Base-by-base conservation (phyloP, 2,329 filamentous ascomycete species). In the Aspergillus pseudonomiae region DNA sequence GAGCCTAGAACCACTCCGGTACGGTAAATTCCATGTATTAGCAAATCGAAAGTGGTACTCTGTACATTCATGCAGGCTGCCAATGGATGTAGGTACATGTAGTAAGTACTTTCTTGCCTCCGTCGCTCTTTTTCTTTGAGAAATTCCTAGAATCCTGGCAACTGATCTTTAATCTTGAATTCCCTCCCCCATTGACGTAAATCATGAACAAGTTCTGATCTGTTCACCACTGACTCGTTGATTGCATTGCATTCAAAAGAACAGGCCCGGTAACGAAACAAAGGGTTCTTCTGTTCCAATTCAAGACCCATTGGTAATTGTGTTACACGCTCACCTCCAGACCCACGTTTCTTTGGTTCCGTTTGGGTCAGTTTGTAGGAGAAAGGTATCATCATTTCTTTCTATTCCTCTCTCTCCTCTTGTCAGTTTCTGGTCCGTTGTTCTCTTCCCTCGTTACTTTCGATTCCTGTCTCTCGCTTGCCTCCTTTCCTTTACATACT, bases 311-410 rank as follows among this genome's bases (percentile, higher is more conserved):
- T 39, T 55, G 52, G 52, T 55, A 55, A 55, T 55, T 24, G 52
- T 62, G 60, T 62, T 62, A 62, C 60, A 59, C 36, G 30, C 34
- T 58, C n/a, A 41, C 48, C 45, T 59, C 46, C 46, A 55, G 63
- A 63, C 68, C 59, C 57, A 63, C 64, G 61, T 60, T 63, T 59
- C 64, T 52, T 43, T 53, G 39, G 39, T n/a, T 41, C 34, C 34
- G 39, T 48, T 63, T 55, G 52, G 52, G 21, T 55, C 52, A 55
- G 32, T 54, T 63, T 34, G 52, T 54, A 54, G 52, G 30, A 65
- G 63, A 67, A 67, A 66, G 63, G 63, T 71, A 67, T 62, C 57
- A 63, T 65, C 57, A 60, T 63, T 62, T 63, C 64, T 57, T 63
- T 54, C 41, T 63, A 56, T 64, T 59, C 48, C 59, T 61, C 57